phyloP scores from a whole-genome alignment of 768 basidiomycete genomes.

The Sporobolomyces roseus region DNA sequence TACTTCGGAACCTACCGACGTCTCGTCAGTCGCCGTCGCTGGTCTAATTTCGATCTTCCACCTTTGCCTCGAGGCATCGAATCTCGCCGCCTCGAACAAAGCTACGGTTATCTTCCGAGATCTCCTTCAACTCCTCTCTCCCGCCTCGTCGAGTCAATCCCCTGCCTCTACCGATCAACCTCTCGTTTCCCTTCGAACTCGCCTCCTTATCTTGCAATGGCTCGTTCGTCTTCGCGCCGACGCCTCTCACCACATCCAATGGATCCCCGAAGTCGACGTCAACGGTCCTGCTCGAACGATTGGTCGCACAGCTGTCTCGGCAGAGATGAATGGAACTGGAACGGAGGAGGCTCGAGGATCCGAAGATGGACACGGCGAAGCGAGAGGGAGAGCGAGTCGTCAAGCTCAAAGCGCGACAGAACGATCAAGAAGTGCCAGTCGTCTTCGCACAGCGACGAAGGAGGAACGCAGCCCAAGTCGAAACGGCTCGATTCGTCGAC shows the following conservation, averaged over 20 bases:
- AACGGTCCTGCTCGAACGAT: conserved; percentile 32
- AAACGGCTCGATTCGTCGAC: conserved; percentile 13
- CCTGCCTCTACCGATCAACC: not conserved
- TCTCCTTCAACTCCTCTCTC: conserved; percentile 50
- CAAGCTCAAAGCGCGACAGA: not conserved
- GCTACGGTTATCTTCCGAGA: conserved; percentile 52
- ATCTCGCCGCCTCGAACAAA: conserved; percentile 44
- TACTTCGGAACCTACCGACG: conserved; percentile 22
- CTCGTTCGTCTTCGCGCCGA: conserved; percentile 83
- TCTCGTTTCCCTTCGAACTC: conserved; percentile 53
- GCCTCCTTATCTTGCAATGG: conserved; percentile 75
- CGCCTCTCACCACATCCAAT: conserved; percentile 79
- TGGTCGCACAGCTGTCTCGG: conserved; percentile 5
- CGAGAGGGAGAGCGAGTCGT: conserved; percentile 26
- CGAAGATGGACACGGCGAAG: conserved; percentile 12
- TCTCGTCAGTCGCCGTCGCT: conserved; percentile 32
- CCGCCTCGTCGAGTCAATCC: not conserved
- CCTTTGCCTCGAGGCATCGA: conserved; percentile 48
- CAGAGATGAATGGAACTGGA: not conserved
- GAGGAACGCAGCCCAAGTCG: conserved; percentile 39
- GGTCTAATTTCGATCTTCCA: conserved; percentile 51
- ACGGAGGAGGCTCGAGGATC: no score
- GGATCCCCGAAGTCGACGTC: conserved; percentile 56
- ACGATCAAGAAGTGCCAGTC: conserved; percentile 37
- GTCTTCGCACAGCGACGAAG: conserved; percentile 20